Percentiles rank a stretch among this genome's conserved stretches.
phyloP scores from a whole-genome alignment of 352 stramenopile species.

The Blastocystis sp. region DNA sequence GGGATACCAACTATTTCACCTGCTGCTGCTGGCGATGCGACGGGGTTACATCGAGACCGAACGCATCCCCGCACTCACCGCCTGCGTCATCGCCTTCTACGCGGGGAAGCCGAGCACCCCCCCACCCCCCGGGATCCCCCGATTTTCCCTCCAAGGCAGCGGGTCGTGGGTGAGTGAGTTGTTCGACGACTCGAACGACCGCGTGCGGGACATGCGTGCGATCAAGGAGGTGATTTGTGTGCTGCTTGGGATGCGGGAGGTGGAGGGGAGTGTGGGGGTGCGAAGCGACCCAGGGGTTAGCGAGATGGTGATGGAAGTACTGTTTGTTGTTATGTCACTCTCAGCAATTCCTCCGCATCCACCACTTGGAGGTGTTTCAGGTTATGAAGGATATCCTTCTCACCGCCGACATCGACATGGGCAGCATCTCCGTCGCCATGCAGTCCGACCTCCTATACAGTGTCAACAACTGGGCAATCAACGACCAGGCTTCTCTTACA shows the following conservation, averaged over 20 bases:
- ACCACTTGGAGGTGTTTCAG: slow-evolving; percentile 31
- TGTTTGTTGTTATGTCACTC: background rate
- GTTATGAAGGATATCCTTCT: slow-evolving; percentile 31
- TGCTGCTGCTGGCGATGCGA: slow-evolving; percentile 24
- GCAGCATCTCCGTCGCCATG: slow-evolving; percentile 6
- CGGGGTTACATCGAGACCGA: slow-evolving; percentile 49
- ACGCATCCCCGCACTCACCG: slow-evolving; percentile 17
- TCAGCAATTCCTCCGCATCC: slow-evolving; percentile 46
- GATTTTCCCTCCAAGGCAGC: background rate
- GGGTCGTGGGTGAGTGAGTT: slow-evolving; percentile 9
- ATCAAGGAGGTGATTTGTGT: slow-evolving; percentile 33
- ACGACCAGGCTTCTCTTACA: background rate
- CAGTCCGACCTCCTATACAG: slow-evolving; percentile 41
- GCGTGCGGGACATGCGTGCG: slow-evolving; percentile 8
- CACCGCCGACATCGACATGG: background rate
- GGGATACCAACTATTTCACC: background rate
- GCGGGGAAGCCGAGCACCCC: background rate
- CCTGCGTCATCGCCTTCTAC: slow-evolving; percentile 33
- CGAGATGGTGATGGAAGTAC: slow-evolving; percentile 26
- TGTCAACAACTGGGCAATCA: slow-evolving; percentile 48
- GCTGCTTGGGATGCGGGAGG: slow-evolving; percentile 30
- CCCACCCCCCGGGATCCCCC: no score
- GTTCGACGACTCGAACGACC: slow-evolving; percentile 5
- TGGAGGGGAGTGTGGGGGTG: background rate
- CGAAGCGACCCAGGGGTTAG: background rate